Base-by-base conservation (phyloP, 2,329 filamentous ascomycete species). In the Epichloe scottii region DNA sequence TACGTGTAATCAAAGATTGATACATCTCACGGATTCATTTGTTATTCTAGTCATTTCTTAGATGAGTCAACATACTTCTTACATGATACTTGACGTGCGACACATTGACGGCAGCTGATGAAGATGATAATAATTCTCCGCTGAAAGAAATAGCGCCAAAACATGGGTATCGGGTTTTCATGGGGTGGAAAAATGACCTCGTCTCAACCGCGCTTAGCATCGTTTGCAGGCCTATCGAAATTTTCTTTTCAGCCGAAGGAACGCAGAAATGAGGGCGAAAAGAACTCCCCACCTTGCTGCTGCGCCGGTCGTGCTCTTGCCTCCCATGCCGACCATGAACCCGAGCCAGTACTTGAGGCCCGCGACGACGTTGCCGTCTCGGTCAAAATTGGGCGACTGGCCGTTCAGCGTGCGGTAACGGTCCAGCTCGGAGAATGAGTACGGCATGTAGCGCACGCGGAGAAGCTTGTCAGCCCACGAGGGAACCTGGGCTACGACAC, bases 381-480 rank as follows among this genome's bases (percentile, higher is more conserved):
- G 77, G 64, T 83, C 78, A 62, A 85, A 85, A 64, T 81, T 72
- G 55, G 81, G 78, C 62, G 70, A 75, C 55, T 62, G 52, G 19
- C 59, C 57, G 47, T 70, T 69, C 57, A 78, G 62, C 42, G 65
- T 63, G 46, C 69, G 59, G 54, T 76, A 66, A 46, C 72, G 66
- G 43, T 67, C 64, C 52, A 80, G 68, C 55, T 76, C 65, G 15
- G 59, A 61, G 58, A 63, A 63, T 37, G 68, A 66, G 65, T 82
- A 84, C 3, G 82, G 82, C 69, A 82, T 77, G 68, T 85, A 85
- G 54, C 87, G 78, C 49, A 87, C 73, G 53, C 77, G 75, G 57
- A 91, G 70, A 54, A 89, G 61, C 39, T 68, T 55, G 33, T 71
- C 68, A 37, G 63, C 56, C 69, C 68, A 71, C 51, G 49, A 53